Conservation (phyloP, 176 grass and related monocot species). For the Chrysopogon serrulatus region DNA sequence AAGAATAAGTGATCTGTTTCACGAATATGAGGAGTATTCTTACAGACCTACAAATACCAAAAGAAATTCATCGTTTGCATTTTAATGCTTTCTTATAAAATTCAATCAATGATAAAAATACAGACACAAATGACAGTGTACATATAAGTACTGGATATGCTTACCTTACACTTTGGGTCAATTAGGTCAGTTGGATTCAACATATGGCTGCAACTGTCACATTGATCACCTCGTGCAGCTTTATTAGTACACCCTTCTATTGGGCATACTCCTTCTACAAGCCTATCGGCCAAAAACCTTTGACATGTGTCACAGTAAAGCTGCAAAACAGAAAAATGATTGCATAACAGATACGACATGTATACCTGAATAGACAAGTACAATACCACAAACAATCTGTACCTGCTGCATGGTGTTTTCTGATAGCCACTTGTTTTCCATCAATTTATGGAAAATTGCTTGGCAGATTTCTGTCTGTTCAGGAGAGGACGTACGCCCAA, state of each 20-base stretch:
- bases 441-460: slow-evolving; percentile 59
- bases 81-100: neutral
- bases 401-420: slow-evolving; percentile 95
- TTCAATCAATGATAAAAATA: neutral
- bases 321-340: slow-evolving; percentile 34
- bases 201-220: slow-evolving; percentile 90
- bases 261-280: slow-evolving; percentile 86
- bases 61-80: neutral
- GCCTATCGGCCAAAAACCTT: slow-evolving; percentile 86
- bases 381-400: neutral
- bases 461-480: slow-evolving; percentile 82
- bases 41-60: slow-evolving; percentile 53
- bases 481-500: slow-evolving; percentile 69
- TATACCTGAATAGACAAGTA: neutral
- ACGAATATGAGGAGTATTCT: slow-evolving; percentile 63
- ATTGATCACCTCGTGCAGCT: slow-evolving; percentile 82
- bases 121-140: neutral
- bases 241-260: slow-evolving; percentile 61
- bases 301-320: slow-evolving; percentile 83
- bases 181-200: slow-evolving; percentile 89
- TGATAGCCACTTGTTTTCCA: slow-evolving; percentile 71
- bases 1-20: slow-evolving; percentile 96
- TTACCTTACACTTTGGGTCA: slow-evolving; percentile 98
- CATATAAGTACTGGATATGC: neutral
- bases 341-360: slow-evolving; percentile 8